phyloP scores from a whole-genome alignment of 2,329 filamentous ascomycete species.

The Sporothrix dimorphospora region DNA sequence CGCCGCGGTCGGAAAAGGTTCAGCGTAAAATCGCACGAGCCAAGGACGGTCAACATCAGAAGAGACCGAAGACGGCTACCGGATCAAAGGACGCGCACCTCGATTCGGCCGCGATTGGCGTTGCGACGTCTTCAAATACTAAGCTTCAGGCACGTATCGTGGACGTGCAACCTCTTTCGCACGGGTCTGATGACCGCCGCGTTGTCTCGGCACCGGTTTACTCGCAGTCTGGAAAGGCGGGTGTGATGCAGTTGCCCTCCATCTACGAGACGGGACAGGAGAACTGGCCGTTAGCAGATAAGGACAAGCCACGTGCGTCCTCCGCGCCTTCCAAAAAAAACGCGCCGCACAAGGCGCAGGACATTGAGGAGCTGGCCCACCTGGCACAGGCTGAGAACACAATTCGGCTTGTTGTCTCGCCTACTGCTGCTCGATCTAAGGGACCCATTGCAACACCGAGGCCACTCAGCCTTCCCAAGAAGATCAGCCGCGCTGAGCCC shows the following conservation, averaged over 20 bases:
- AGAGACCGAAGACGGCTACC: neutral
- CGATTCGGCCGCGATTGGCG: neutral
- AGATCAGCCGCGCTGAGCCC: constrained; percentile 16
- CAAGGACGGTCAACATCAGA: constrained; percentile 28
- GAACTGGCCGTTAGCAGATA: constrained; percentile 34
- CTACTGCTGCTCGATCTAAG: constrained; percentile 24
- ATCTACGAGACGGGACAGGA: constrained; percentile 51
- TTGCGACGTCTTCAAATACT: constrained; percentile 21
- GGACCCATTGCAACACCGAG: neutral
- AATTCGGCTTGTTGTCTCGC: constrained; percentile 34
- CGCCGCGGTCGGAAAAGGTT: constrained; percentile 42
- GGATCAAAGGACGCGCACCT: neutral
- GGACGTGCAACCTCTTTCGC: neutral
- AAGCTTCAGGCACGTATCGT: constrained; percentile 20
- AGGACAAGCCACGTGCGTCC: constrained; percentile 48
- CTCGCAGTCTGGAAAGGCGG: constrained; percentile 45
- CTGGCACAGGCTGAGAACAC: constrained; percentile 31
- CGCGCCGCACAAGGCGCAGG: constrained; percentile 29
- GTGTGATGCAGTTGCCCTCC: constrained; percentile 48
- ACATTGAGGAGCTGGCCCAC: constrained; percentile 28
- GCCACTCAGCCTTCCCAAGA: constrained; percentile 26
- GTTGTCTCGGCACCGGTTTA: constrained; percentile 57
- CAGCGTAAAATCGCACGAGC: constrained; percentile 36
- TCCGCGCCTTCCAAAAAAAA: constrained; percentile 49
- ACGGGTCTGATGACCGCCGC: constrained; percentile 45